phyloP scores from a whole-genome alignment of 352 stramenopile species.

The Phytopythium ostracodes region DNA sequence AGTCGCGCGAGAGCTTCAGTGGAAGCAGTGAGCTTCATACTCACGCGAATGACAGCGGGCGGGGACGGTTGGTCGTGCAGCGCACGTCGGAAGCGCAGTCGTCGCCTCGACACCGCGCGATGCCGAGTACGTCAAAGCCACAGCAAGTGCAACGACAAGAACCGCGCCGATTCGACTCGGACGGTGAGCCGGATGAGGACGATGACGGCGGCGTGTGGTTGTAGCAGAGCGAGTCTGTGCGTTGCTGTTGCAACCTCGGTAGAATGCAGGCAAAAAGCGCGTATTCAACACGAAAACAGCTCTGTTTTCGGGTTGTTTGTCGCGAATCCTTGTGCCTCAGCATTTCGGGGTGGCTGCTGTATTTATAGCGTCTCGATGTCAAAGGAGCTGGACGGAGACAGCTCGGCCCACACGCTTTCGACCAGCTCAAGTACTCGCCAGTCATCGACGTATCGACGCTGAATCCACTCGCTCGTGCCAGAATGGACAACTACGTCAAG shows the following conservation, averaged over 20 bases:
- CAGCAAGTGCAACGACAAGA: constrained; percentile 6
- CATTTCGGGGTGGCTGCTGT: neutral
- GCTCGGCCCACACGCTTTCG: neutral
- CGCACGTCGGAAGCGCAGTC: constrained; percentile 21
- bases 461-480: neutral
- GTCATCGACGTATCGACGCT: neutral
- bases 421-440: neutral
- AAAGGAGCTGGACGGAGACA: neutral
- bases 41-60: neutral
- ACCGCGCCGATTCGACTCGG: constrained; percentile 17
- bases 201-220: constrained; percentile 58
- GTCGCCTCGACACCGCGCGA: constrained; percentile 20
- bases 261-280: no score
- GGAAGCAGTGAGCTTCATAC: constrained; percentile 12
- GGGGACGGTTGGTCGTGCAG: constrained; percentile 10
- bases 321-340: no score
- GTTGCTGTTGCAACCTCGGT: no score
- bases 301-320: no score
- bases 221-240: constrained; percentile 14
- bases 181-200: constrained; percentile 31
- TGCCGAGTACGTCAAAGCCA: neutral
- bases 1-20: constrained; percentile 4
- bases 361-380: neutral
- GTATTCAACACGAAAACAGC: no score
- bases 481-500: constrained; percentile 50